Conservation (phyloP, 192 early-diverging fungal species). For the Chytriomyces confervae region DNA sequence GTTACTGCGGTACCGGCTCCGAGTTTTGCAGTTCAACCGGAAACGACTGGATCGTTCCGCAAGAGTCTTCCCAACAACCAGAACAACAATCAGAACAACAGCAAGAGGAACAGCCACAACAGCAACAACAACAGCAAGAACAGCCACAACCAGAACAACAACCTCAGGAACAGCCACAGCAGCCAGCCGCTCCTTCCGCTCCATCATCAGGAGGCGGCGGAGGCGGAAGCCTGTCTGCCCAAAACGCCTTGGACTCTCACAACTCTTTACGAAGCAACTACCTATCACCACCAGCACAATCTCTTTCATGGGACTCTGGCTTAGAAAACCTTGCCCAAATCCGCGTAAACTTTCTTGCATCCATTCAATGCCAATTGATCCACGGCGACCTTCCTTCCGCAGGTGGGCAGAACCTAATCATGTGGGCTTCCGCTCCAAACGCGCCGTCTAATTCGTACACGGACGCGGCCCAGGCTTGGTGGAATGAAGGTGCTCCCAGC, state of each 20-base stretch:
- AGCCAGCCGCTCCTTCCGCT: neutral
- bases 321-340: neutral
- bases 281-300: neutral
- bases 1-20: neutral
- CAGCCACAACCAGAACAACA: neutral
- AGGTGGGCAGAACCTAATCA: neutral
- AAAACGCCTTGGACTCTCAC: conserved; percentile 1
- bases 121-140: neutral
- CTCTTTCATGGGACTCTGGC: conserved; percentile 6
- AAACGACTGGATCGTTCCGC: neutral
- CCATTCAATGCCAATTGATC: neutral
- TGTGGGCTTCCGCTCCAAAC: neutral
- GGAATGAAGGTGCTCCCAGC: neutral
- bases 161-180: neutral
- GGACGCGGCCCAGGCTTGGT: conserved; percentile 1
- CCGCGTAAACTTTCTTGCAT: neutral
- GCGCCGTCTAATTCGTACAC: neutral
- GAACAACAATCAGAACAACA: neutral
- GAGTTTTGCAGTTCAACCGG: conserved; percentile 3
- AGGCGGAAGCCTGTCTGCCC: neutral
- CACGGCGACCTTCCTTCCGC: neutral
- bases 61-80: neutral
- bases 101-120: neutral
- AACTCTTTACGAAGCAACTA: neutral
- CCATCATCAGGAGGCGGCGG: neutral